Evolutionary conservation across 495 filamentous ascomycete species (phyloP), one percentile per base, ranked within the genome.

Genomic region (Neurospora africana): DNA sequence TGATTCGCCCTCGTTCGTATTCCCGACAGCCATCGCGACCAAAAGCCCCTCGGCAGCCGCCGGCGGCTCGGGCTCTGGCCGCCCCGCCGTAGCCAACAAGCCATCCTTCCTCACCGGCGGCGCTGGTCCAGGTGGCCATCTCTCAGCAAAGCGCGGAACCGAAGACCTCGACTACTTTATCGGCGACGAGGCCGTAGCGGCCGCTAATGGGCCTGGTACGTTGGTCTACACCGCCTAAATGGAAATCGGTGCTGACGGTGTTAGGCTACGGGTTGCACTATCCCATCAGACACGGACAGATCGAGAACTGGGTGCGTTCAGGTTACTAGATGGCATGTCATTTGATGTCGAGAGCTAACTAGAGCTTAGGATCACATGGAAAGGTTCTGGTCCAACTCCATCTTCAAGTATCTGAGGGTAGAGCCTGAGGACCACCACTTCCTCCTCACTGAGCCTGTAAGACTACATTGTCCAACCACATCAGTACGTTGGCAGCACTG

Each of bases 161-260:
- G 96, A 98, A 80, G 95, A 99, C 78, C 81, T 99, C 82, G 95
- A 99, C 81, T 99, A 95, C 87, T 98, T 97, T 83, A 98, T 99
- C 80, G 95, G 95, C 72, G 95, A 98, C 78, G 95, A 98, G 84
- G 95, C 95, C 71, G 86, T 98, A 72, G 85, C 91, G 69, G 94
- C 95, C 27, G 86, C 92, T 67, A 87, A 81, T 77, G 95, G 95
- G 38, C 94, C 94, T 72, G 94, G 90, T 92, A 82, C 72, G 86
- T 76, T 38, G 43, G 53, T 47, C 58, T 58, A 15, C 8, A 11
- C 30, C 30, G 6, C 17, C 44, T 35, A 19, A 39, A 33, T 33
- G 23, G 61, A 39, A 4, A 35, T 23, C 23, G 65, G 44, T 74
- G 70, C 72, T 80, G 71, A 73, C 71, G 69, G 75, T 79, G 69